Base-by-base conservation (phyloP, 306 rosid species). In the Casuarina glauca region DNA sequence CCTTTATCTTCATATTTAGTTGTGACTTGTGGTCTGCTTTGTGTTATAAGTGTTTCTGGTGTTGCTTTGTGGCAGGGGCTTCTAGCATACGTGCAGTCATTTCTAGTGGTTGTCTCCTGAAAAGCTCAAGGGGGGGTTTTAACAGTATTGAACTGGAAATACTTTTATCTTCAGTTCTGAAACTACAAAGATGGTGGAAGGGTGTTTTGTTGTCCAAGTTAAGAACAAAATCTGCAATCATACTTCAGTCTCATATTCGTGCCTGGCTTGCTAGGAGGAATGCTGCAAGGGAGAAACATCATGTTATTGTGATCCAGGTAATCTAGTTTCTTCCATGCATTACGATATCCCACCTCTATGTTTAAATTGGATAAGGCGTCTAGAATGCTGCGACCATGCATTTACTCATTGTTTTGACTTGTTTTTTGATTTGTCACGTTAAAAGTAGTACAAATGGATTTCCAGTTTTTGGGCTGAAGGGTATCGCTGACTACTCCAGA, bases 101-200 rank as follows among this genome's bases (percentile, higher is more conserved):
- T 69, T 42, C 74, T 60, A 55, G 53, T 58, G 88, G 78, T 16
- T 73, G 74, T 76, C 63, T 57, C 76, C 76, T 43, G 6, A 69
- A 74, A 41, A 80, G 76, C 53, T 77, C 88, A 63, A 64, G 74
- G 77, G 81, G 77, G 64, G 52, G 66, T 72, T 39, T 35, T 69
- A 62, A 35, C 77, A 78, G 89, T 81, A 79, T 75, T 74, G 91
- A 88, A 78, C 82, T 84, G 69, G 82, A 88, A 66, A 44, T 81
- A 17, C 74, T 80, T 74, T 79, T 87, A 74, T 39, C 43, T 84
- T 89, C 96, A 55, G 87, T 85, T 83, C 70, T 89, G 69, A 92
- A 87, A 87, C 80, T 94, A 83, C 98, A 94, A 84, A 83, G 89
- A 53, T 89, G 97, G 98, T 94, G 98, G 98, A 90, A 86, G 79